Conservation (phyloP, 352 stramenopile genomes). For the Blastocystis sp. region DNA sequence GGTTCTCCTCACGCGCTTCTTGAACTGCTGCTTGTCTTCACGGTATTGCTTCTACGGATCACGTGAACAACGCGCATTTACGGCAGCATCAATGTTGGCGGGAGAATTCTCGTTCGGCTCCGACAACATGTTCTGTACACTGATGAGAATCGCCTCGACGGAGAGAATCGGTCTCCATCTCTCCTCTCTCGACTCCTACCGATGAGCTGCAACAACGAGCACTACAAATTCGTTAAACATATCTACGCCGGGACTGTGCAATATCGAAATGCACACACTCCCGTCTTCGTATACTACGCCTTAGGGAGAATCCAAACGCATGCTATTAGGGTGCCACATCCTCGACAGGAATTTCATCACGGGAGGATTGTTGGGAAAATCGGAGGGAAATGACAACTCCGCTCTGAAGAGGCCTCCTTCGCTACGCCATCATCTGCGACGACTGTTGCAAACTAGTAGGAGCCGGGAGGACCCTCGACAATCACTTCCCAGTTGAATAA, state of each 20-base stretch:
- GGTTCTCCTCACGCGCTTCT: slow-evolving; percentile 84
- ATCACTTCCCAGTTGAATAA: slow-evolving; percentile 98
- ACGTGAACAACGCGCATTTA: slow-evolving; percentile 75
- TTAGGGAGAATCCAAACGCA: slow-evolving; percentile 68
- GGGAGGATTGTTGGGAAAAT: slow-evolving; percentile 97
- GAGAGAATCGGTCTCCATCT: slow-evolving; percentile 73
- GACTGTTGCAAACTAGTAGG: slow-evolving; percentile 77
- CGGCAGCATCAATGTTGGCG: slow-evolving; percentile 98
- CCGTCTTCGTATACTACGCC: slow-evolving; percentile 90
- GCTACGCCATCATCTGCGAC: slow-evolving; percentile 62
- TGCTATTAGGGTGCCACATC: slow-evolving; percentile 98
- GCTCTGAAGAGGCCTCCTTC: slow-evolving; percentile 98
- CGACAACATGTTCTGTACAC: slow-evolving; percentile 96
- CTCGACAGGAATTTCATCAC: slow-evolving; percentile 97
- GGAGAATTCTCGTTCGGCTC: slow-evolving; percentile 98
- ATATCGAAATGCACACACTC: slow-evolving; percentile 98
- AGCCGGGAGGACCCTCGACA: slow-evolving; percentile 89
- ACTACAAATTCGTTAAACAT: slow-evolving; percentile 82
- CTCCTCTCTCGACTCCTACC: slow-evolving; percentile 45
- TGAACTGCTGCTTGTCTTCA: slow-evolving; percentile 86
- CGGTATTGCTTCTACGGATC: slow-evolving; percentile 81
- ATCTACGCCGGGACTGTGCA: slow-evolving; percentile 96
- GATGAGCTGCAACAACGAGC: neutral
- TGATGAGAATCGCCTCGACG: slow-evolving; percentile 87
- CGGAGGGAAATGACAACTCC: slow-evolving; percentile 88